Conservation (phyloP, 208 protist species). For the Acanthamoeba lenticulata region DNA sequence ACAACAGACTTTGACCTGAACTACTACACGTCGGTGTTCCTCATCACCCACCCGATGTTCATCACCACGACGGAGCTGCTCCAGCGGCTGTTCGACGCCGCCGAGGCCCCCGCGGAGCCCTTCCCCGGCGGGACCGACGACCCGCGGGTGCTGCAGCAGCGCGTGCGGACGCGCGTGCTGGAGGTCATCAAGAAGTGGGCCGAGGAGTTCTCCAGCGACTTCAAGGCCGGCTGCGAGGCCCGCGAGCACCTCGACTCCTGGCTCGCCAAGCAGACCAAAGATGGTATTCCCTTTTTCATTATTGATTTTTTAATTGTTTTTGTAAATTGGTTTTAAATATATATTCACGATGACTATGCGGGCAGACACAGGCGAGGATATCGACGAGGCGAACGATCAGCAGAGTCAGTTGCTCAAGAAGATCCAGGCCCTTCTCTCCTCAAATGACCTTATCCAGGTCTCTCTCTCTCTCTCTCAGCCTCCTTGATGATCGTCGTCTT, state of each 20-base stretch:
- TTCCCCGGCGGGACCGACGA: constrained; percentile 37
- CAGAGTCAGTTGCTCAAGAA: constrained; percentile 7
- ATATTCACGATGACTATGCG: too few species aligned
- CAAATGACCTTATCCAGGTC: constrained; percentile 7
- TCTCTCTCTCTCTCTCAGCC: too few species aligned
- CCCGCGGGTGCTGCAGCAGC: constrained; percentile 4
- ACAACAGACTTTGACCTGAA: constrained; percentile 38
- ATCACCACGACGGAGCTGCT: constrained; percentile 23
- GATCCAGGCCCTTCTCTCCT: constrained; percentile 13
- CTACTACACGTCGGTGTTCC: constrained; percentile 40
- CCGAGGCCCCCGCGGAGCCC: background rate
- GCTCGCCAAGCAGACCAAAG: constrained; percentile 8
- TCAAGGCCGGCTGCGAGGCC: constrained; percentile 8
- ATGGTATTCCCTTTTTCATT: background rate
- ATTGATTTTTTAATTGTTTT: background rate
- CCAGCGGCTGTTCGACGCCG: background rate
- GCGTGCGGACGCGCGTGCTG: constrained; percentile 4
- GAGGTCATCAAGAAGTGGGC: constrained; percentile 34
- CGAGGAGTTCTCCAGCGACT: constrained; percentile 44
- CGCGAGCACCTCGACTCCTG: background rate
- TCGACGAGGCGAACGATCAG: background rate
- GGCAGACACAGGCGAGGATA: background rate
- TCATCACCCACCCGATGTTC: constrained; percentile 52
- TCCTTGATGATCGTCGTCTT: too few species aligned
- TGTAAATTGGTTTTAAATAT: background rate